Evolutionary conservation across 768 basidiomycete species (phyloP).

Genomic region (Cubamyces lactineus): DNA sequence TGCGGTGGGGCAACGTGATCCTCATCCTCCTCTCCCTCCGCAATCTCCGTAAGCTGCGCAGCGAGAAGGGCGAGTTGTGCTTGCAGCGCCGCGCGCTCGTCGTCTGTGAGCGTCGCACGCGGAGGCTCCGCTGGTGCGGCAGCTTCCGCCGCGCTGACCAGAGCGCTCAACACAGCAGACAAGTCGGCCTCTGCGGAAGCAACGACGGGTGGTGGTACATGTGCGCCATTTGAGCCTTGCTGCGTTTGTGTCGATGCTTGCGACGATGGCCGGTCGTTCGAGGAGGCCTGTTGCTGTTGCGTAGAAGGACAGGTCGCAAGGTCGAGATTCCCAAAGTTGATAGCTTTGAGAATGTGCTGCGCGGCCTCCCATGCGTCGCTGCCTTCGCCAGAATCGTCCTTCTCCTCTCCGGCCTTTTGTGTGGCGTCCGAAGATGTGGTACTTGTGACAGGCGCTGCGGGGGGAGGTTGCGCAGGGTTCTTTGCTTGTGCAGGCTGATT

Average conservation of each 20-base stretch:
- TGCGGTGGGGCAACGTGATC: conserved; percentile 22
- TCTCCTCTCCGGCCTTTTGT: conserved; percentile 12
- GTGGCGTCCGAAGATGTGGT: neutral
- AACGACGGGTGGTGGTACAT: conserved; percentile 12
- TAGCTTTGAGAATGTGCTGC: conserved; percentile 75
- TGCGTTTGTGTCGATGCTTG: neutral
- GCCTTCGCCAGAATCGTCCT: conserved; percentile 34
- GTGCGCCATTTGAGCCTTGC: neutral
- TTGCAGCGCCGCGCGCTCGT: conserved; percentile 68
- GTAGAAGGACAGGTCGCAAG: conserved; percentile 17
- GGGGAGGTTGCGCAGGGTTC: conserved; percentile 3
- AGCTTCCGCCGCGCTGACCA: conserved; percentile 10
- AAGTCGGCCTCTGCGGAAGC: conserved; percentile 25
- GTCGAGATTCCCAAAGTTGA: conserved; percentile 63
- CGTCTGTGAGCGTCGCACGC: conserved; percentile 38
- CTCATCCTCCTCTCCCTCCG: conserved; percentile 41
- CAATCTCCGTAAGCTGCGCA: conserved; percentile 71
- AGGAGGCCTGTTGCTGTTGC: neutral
- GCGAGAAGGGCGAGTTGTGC: conserved; percentile 74
- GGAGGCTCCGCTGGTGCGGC: conserved; percentile 12
- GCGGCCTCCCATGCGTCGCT: conserved; percentile 77
- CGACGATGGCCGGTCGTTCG: conserved; percentile 1
- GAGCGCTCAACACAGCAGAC: conserved; percentile 8
- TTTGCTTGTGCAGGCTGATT: conserved; percentile 9
- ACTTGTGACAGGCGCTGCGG: neutral